Conservation (phyloP, 2,329 filamentous ascomycete genomes). For the Penicillium sp. region DNA sequence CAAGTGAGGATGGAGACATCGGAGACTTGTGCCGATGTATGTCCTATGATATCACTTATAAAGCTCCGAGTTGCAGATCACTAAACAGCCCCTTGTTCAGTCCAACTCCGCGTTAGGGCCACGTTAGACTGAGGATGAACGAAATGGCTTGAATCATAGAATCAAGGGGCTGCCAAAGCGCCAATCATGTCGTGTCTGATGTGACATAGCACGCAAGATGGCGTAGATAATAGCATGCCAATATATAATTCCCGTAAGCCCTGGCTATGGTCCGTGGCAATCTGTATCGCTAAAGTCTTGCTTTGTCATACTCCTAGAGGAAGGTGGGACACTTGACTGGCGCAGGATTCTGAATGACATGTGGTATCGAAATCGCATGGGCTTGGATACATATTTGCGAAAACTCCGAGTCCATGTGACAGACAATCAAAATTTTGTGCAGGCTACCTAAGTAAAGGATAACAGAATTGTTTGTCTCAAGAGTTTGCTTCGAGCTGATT, state of each 20-base stretch:
- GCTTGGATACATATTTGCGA: too few relatives aligned
- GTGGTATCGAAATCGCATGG: background rate
- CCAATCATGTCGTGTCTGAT: background rate
- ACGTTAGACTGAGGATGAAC: background rate
- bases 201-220: background rate
- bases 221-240: background rate
- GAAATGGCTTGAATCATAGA: background rate
- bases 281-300: background rate
- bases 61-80: slow-evolving; percentile 2
- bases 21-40: slow-evolving; percentile 4
- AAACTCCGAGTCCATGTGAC: background rate
- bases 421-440: too few relatives aligned
- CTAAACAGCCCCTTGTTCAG: background rate
- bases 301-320: background rate
- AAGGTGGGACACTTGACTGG: background rate
- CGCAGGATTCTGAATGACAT: background rate
- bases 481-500: background rate
- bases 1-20: background rate
- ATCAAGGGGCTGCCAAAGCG: background rate
- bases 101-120: background rate
- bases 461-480: background rate
- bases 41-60: slow-evolving; percentile 5
- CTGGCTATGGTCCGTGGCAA: too few relatives aligned
- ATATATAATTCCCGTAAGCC: background rate
- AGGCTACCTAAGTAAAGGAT: background rate